Conservation (phyloP, 2,329 filamentous ascomycete genomes). For the Exserohilum rostratum region DNA sequence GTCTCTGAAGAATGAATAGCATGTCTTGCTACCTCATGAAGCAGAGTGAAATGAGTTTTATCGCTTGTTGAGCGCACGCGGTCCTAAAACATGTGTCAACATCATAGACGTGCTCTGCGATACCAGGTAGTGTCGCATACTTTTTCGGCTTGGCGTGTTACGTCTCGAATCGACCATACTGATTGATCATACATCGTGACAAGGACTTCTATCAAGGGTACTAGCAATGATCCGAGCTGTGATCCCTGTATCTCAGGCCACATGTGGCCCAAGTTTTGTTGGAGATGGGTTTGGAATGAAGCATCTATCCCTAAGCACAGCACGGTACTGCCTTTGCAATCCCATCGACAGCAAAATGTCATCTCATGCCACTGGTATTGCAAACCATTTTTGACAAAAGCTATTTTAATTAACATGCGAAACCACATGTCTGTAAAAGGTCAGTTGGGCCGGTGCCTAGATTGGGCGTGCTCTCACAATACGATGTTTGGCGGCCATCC, state of each 20-base stretch:
- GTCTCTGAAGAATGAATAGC: constrained; percentile 24
- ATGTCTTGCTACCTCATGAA: constrained; percentile 24
- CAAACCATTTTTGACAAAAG: neutral
- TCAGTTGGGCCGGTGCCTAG: neutral
- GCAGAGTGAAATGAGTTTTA: constrained; percentile 6
- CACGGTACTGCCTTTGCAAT: neutral
- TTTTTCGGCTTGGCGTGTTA: constrained; percentile 20
- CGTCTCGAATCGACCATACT: constrained; percentile 24
- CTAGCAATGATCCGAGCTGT: constrained; percentile 16
- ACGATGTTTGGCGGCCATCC: constrained; percentile 8
- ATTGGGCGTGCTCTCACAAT: neutral
- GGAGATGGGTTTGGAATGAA: constrained; percentile 9
- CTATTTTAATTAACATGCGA: constrained; percentile 19
- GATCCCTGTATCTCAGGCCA: constrained; percentile 2
- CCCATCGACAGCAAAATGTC: constrained; percentile 24
- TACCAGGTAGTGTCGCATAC: constrained; percentile 1
- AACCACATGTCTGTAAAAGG: constrained; percentile 17
- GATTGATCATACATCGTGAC: constrained; percentile 16
- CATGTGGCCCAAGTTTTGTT: constrained; percentile 3
- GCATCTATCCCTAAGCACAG: constrained; percentile 16
- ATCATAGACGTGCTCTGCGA: no score
- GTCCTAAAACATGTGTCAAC: neutral
- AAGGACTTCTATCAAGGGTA: constrained; percentile 21
- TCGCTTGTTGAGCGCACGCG: constrained; percentile 3
- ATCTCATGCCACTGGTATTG: constrained; percentile 26